Base-by-base conservation (phyloP, 2,329 filamentous ascomycete genomes). In the Chlorencoelia australis region DNA sequence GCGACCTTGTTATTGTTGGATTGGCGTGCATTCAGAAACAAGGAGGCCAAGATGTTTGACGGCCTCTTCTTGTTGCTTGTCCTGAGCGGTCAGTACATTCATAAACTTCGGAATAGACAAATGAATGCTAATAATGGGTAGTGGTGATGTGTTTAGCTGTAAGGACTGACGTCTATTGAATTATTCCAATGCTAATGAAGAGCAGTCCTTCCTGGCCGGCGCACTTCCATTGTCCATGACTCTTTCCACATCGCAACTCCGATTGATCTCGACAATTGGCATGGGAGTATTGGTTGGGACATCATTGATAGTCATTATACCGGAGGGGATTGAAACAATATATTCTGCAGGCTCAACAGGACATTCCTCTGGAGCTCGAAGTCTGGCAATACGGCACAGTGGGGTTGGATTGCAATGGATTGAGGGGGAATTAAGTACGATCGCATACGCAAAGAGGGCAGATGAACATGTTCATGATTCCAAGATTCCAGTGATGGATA, bases 251-350 rank as follows among this genome's bases (percentile, higher is more conserved):
- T 84, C 86, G 28, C 86, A 94, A 59, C 67, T 96, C 39, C 81
- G 89, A 55, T 67, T 94, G 33, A 83, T 96, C 56, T 93, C 89
- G 15, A 88, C 87, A 39, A 75, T 96, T 57, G 91, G 91, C 35
- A 86, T 94, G 59, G 91, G 91, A 29, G 82, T 98, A 34, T 68
- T 98, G 7, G 88, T 98, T 11, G 91, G 91, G 22, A 96, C 91
- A 18, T 89, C 89, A 1, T 71, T 98, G 46, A 89, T 96, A 46
- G 87, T 98, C 20, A 96, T 98, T 55, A 94, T 98, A 52, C 91
- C 91, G 1, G 91, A 98, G 60, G 91, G 91, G 24, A 80, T 96
- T 41, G 88, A 95, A 57, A 89, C 91, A 3, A 71, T 95, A 39
- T 85, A 91, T 49, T 77, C 69, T 10, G 64, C 70, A 3, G 59